Evolutionary conservation across 768 basidiomycete genomes (phyloP), one percentile per base, ranked within the genome.

Genomic region (Tulasnella calospora): DNA sequence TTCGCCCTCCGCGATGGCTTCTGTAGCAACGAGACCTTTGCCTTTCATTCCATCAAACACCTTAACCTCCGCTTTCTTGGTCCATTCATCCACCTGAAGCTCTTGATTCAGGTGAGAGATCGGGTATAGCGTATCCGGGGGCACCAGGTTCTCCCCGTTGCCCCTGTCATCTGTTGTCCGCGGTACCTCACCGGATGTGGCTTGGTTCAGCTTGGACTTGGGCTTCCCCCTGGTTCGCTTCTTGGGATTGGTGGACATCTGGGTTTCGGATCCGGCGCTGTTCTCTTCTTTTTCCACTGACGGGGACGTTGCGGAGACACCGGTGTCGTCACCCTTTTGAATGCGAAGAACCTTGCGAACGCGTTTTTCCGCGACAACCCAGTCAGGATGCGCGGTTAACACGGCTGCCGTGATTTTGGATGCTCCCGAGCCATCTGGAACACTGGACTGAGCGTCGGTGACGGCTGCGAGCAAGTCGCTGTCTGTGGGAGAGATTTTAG

Each of bases 361-460:
- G 33, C 95, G 89, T 82, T 94, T 95, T 84, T 96, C 95, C 83
- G 93, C 93, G 80, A 95, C 92, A 0, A 87, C 83, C 93, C 94
- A 96, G 33, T 88, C 86, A 2, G 92, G 89, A 80, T 92, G 85
- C 13, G 85, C 84, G 17, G 86, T 83, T 17, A 92, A 87, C 12
- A 96, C 84, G 8, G 89, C 86, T 2, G 88, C 85, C 77, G 93
- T 91, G 3, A 94, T 86, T 84, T 94, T 96, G 23, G 87, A 82
- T 57, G 93, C 89, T 3, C 94, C 95, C 71, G 94, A 86, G 61
- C 85, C 85, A 21, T 84, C 83, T 80, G 90, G 90, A 21, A 95
- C 23, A 9, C 21, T 51, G 86, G 46, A 21, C 15, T 41, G 38
- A 47, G 23, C 35, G 13, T 86, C 82, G 10, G 88, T 82, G 55